Conservation (phyloP, 1,284 basidiomycete species). For the Volvariella surrecta region DNA sequence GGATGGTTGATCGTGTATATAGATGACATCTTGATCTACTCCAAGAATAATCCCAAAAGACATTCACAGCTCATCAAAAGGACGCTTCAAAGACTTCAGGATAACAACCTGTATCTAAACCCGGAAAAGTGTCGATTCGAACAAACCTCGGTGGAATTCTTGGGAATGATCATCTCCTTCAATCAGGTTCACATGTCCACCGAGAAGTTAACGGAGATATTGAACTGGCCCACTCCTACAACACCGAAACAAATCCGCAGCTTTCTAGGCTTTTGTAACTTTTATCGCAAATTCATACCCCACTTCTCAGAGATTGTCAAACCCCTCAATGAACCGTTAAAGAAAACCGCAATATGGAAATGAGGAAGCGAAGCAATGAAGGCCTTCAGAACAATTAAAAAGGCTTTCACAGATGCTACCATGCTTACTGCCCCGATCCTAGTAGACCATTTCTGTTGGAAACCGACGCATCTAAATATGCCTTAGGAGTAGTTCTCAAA, state of each 20-base stretch:
- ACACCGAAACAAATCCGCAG: conserved; percentile 15
- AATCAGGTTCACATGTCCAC: conserved; percentile 29
- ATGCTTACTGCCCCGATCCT: conserved; percentile 13
- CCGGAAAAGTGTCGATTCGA: conserved; percentile 30
- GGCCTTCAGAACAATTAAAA: conserved; percentile 18
- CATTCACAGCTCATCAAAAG: conserved; percentile 11
- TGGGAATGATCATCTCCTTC: conserved; percentile 27
- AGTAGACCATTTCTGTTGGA: conserved; percentile 17
- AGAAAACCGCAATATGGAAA: conserved; percentile 11
- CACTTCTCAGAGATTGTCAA: conserved; percentile 19
- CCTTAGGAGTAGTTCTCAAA: conserved; percentile 21
- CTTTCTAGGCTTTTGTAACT: conserved; percentile 25
- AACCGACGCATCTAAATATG: conserved; percentile 20
- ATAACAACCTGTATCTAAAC: conserved; percentile 24
- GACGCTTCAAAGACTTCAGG: conserved; percentile 22
- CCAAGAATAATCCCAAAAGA: conserved; percentile 10
- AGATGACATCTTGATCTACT: conserved; percentile 13
- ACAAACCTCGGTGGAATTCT: conserved; percentile 23
- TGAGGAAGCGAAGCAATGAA: conserved; percentile 12
- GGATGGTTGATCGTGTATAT: conserved; percentile 4
- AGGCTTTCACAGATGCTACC: conserved; percentile 12
- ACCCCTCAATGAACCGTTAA: conserved; percentile 14
- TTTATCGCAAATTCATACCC: conserved; percentile 32
- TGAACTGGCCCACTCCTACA: conserved; percentile 14
- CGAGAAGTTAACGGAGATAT: conserved; percentile 25